Percentiles rank a stretch among this genome's conserved stretches.
Evolutionary conservation across 768 basidiomycete genomes (phyloP).

Genomic region (Tulasnella sp.): DNA sequence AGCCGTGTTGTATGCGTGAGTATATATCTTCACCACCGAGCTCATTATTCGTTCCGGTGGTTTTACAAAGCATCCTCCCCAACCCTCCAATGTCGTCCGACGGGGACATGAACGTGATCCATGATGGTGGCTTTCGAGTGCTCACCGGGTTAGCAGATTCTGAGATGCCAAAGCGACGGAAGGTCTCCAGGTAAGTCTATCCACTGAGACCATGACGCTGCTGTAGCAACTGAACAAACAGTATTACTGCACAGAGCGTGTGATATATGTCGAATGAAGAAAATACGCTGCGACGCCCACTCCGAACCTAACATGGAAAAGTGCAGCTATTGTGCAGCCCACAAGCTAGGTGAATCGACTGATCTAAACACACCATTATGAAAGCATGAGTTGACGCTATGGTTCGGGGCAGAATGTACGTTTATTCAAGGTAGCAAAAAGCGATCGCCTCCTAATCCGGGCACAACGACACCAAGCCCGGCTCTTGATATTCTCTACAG

Average conservation of each 20-base stretch:
- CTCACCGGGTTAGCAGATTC: background rate
- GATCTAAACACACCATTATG: conserved; percentile 22
- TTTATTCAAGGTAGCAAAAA: conserved; percentile 33
- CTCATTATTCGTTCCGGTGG: too few relatives aligned
- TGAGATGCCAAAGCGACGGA: conserved; percentile 2
- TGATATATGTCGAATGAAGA: conserved; percentile 74
- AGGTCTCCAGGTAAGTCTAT: conserved; percentile 8
- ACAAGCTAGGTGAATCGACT: conserved; percentile 47
- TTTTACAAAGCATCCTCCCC: too few relatives aligned
- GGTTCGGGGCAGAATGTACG: conserved; percentile 39
- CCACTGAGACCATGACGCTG: background rate
- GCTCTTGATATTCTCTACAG: conserved; percentile 21
- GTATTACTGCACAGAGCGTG: conserved; percentile 45
- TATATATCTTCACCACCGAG: too few relatives aligned
- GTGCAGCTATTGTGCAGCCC: conserved; percentile 15
- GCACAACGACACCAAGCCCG: background rate
- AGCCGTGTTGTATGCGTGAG: too few relatives aligned
- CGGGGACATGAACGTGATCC: conserved; percentile 2
- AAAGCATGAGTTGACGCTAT: conserved; percentile 26
- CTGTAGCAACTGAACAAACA: too few relatives aligned
- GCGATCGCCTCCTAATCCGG: conserved; percentile 60
- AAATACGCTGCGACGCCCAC: conserved; percentile 38
- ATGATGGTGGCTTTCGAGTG: background rate
- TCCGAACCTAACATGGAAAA: background rate
- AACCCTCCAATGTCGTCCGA: conserved; percentile 17